Base-by-base conservation (phyloP, 2,329 filamentous ascomycete genomes). In the Epichloe baconii region DNA sequence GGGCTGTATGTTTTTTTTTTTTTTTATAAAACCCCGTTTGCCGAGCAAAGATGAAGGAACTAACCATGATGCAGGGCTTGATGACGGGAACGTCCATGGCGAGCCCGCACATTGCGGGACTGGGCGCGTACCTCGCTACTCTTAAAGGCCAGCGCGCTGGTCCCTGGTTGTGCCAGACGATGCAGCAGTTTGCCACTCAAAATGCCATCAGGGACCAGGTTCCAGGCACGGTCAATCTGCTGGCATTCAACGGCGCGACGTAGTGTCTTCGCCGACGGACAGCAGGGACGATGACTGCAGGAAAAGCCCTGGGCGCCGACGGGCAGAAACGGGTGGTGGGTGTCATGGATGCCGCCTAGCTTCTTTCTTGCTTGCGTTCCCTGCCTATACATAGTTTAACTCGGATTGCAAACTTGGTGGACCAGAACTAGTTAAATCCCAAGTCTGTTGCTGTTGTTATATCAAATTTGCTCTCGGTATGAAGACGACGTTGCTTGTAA, bases 181-280 rank as follows among this genome's bases (percentile, higher is more conserved):
- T 80, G 53, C 60, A 66, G 56, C 61, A 62, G 44, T 65, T 73
- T 31, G 64, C 68, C 40, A 67, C 64, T 48, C 66, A 63, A 54
- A 65, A 66, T 49, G 66, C 68, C 54, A 64, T 73, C 46, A 64
- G 62, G 31, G 60, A 62, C 53, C 52, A 72, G 3, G 67, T 65
- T 44, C 62, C 58, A 51, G 65, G 69, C 53, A 75, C 72, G 48
- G 59, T 63, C 58, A 78, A 79, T 68, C 60, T 68, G 53, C 66
- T 80, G 48, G 75, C 71, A 44, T 79, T 75, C 64, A 79, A 80
- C 65, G 73, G 74, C 70, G 50, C 40, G 15, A 36, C 34, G 12
- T n/a, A 35, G 36, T 44, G 42, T 23, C 19, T 15, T 40, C 15
- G 11, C 37, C 1, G 15, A 17, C 17, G 2, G 37, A n/a, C 26